phyloP scores from a whole-genome alignment of 108 stramenopile species.

The Cafeteria roenbergensis region DNA sequence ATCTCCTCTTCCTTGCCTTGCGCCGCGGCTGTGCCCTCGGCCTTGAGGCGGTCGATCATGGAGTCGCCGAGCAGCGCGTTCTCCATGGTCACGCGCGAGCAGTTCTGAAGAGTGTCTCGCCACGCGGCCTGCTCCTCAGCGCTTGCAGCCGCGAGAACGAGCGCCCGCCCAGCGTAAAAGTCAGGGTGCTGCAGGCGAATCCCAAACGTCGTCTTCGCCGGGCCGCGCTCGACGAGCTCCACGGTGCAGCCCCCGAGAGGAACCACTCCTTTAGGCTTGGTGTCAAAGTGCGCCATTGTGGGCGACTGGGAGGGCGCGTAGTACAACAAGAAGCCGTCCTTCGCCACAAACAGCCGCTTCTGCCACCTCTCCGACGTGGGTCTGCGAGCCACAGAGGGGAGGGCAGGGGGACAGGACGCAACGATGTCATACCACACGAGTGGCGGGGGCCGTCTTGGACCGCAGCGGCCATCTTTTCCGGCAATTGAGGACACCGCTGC shows the following conservation, averaged over 20 bases:
- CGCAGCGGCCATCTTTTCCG: too few species aligned
- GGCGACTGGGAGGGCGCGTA: not conserved
- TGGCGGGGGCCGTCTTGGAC: too few species aligned
- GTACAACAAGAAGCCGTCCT: constrained; percentile 10
- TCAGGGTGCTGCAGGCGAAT: not conserved
- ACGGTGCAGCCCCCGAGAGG: constrained; percentile 4
- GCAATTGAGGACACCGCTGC: too few species aligned
- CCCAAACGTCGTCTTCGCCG: not conserved
- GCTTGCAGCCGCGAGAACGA: not conserved
- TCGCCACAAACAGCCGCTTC: constrained; percentile 4
- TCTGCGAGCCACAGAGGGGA: not conserved
- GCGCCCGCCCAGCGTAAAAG: not conserved
- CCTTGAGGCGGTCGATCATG: not conserved
- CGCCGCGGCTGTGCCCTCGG: not conserved
- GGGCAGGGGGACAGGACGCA: too few species aligned
- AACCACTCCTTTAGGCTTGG: constrained; percentile 1
- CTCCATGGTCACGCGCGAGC: constrained; percentile 8
- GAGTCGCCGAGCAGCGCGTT: constrained; percentile 2
- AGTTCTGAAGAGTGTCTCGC: not conserved
- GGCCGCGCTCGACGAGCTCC: constrained; percentile 5
- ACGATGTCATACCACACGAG: too few species aligned
- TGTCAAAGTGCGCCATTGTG: not conserved
- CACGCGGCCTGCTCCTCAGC: constrained; percentile 1
- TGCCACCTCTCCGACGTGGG: constrained; percentile 2
- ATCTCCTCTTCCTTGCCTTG: not conserved